A percentile compares a stretch with the other conserved stretches of the same genome.
phyloP scores from a whole-genome alignment of 371 early-diverging fungal species.

The Mucor saturninus region DNA sequence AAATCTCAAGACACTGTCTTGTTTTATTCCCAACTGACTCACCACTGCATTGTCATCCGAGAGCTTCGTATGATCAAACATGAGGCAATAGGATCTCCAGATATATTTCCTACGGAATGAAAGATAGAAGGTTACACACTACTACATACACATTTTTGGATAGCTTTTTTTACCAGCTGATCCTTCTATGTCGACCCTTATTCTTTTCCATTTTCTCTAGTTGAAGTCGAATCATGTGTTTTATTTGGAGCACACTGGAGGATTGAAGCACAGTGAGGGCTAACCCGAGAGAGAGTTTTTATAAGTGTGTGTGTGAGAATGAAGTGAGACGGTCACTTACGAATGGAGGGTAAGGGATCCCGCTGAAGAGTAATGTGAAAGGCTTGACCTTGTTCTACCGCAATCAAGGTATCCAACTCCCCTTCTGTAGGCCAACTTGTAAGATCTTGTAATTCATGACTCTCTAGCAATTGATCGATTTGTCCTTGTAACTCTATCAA shows the following conservation, averaged over 20 bases:
- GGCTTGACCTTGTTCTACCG: constrained; percentile 46
- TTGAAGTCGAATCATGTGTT: constrained; percentile 26
- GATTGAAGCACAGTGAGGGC: constrained; percentile 43
- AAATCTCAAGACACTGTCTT: constrained; percentile 38
- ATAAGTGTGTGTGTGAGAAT: neutral
- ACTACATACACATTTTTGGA: too few relatives aligned
- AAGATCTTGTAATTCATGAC: constrained; percentile 32
- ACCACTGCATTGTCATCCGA: constrained; percentile 37
- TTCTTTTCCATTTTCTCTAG: constrained; percentile 24
- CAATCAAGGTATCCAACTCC: constrained; percentile 40
- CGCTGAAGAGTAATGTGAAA: constrained; percentile 41
- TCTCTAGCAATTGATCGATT: constrained; percentile 26
- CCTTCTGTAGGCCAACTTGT: constrained; percentile 20
- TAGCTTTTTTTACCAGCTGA: constrained; percentile 32
- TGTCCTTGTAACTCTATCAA: constrained; percentile 26
- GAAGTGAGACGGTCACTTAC: constrained; percentile 20
- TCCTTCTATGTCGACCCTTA: constrained; percentile 10
- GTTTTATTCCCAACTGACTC: constrained; percentile 44
- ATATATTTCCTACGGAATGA: constrained; percentile 39
- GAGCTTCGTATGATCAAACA: constrained; percentile 27
- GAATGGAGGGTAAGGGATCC: constrained; percentile 28
- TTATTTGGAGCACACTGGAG: constrained; percentile 40
- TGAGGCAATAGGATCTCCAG: constrained; percentile 44
- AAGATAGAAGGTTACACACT: too few relatives aligned
- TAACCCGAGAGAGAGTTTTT: constrained; percentile 11